A percentile compares a stretch with the other conserved stretches of the same genome.
phyloP scores from a whole-genome alignment of 2,329 filamentous ascomycete species.

The Aureobasidium sp. region DNA sequence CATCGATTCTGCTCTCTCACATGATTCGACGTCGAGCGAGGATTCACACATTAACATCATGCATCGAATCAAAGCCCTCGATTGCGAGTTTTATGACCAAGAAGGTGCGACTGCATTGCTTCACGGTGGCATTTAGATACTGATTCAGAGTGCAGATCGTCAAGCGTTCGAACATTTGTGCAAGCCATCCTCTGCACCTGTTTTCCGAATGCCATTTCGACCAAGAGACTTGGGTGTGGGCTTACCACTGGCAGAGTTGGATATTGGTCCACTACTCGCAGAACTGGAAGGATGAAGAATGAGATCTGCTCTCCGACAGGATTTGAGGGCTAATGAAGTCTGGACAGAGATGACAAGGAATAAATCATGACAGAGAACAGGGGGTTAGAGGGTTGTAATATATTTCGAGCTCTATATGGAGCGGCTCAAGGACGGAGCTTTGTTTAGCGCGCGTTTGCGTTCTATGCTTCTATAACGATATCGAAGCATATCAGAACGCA shows the following conservation, averaged over 20 bases:
- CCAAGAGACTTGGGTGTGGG: neutral
- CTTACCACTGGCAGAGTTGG: neutral
- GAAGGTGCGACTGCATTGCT: neutral
- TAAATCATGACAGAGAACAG: neutral
- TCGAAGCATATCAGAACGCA: no score
- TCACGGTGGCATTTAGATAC: neutral
- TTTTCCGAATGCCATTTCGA: neutral
- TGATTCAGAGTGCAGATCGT: neutral
- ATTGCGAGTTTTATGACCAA: neutral
- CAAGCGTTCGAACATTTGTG: neutral
- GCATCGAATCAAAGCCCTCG: neutral
- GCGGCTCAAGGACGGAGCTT: no score
- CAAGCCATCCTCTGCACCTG: neutral
- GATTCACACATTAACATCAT: neutral
- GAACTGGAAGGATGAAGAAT: neutral
- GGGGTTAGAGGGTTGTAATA: neutral
- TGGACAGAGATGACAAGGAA: neutral
- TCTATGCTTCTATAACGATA: no score
- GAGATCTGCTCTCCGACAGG: neutral
- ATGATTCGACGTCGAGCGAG: neutral
- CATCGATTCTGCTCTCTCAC: neutral
- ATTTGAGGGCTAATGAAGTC: no score
- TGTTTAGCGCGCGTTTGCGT: no score
- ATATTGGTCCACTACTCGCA: neutral
- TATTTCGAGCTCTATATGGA: neutral